phyloP scores from a whole-genome alignment of 345 rosid species.

The thale cress (Arabidopsis thaliana) region DNA sequence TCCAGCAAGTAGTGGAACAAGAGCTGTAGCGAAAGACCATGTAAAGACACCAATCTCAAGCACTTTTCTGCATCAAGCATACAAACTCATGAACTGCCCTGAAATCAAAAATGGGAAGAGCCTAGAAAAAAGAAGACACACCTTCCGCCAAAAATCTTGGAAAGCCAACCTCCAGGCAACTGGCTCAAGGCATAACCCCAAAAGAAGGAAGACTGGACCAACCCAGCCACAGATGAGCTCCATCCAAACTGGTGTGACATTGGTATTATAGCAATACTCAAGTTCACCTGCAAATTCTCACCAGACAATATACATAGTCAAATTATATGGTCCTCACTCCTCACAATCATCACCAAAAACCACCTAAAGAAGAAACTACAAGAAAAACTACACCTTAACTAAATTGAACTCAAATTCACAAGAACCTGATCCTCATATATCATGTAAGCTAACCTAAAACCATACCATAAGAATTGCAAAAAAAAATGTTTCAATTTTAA shows the following conservation, averaged over 20 bases:
- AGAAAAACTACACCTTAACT: not conserved
- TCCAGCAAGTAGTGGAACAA: slow-evolving; percentile 84
- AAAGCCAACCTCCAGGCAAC: slow-evolving; percentile 94
- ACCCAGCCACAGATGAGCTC: slow-evolving; percentile 83
- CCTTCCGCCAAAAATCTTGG: slow-evolving; percentile 96
- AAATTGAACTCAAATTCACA: slow-evolving; percentile 6
- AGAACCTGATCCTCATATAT: slow-evolving; percentile 14
- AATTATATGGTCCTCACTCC: slow-evolving; percentile 3
- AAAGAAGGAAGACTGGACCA: slow-evolving; percentile 94
- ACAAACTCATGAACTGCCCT: not conserved
- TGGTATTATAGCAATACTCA: slow-evolving; percentile 95
- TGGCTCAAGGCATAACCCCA: slow-evolving; percentile 98
- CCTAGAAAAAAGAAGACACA: slow-evolving; percentile 43
- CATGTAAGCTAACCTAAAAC: slow-evolving; percentile 3
- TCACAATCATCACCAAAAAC: not conserved
- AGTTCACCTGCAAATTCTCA: slow-evolving; percentile 67
- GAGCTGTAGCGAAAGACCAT: slow-evolving; percentile 92
- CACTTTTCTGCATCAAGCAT: slow-evolving; percentile 62
- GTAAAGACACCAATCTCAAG: slow-evolving; percentile 82
- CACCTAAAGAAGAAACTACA: slow-evolving; percentile 7
- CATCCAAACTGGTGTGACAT: slow-evolving; percentile 97
- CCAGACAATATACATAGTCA: slow-evolving; percentile 8
- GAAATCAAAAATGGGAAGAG: slow-evolving; percentile 3
- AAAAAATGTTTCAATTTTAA: not conserved
- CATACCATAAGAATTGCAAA: not conserved